Base-by-base conservation (phyloP, 2,329 filamentous ascomycete genomes). In the Talaromyces piceae region DNA sequence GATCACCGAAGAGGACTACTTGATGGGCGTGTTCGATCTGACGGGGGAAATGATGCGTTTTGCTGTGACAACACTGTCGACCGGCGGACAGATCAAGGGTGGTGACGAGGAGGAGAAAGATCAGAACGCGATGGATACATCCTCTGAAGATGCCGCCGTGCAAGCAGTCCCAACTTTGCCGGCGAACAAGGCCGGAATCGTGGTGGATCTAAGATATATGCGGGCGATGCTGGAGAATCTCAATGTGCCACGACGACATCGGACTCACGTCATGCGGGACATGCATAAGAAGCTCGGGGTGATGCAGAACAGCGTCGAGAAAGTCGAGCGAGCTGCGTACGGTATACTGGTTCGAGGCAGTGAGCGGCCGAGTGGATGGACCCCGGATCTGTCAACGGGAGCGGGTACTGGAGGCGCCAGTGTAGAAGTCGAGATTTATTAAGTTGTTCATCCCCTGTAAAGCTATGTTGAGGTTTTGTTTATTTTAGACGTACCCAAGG, bases 41-140 rank as follows among this genome's bases (percentile, higher is more conserved):
- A 91, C 91, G 1, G 93, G 93, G 33, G 93, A 98, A 73, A 77
- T 97, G 75, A 98, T 98, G 93, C 81, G 91, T 26, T 97, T 96
- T 69, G 90, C 89, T 0, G 93, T 95, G 47, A 91, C 91, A 5
- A 83, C 84, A 23, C 87, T 95, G 66, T 90, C 90, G 1, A 86
- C 90, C 4, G 84, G 76, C 6, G 86, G 86, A 12, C 72, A 71
- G 39, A 66, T 79, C 20, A 73, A 65, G 57, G 54, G 53, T 54
- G 23, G 18, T 13, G 49, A 51, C 13, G 23, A 49, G 2, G 43
- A 45, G 11, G 39, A 43, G 6, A 13, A 50, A 47, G 45, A 58
- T 33, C 54, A 28, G 30, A 60, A 67, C 9, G 67, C 68, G 48
- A 61, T 28, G 31, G 31, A 46, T 41, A 43, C 45, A 9, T 39